Percentiles rank a stretch among this genome's conserved stretches.
Evolutionary conservation across 108 stramenopile genomes (phyloP).

Genomic region (Chaetoceros muelleri): DNA sequence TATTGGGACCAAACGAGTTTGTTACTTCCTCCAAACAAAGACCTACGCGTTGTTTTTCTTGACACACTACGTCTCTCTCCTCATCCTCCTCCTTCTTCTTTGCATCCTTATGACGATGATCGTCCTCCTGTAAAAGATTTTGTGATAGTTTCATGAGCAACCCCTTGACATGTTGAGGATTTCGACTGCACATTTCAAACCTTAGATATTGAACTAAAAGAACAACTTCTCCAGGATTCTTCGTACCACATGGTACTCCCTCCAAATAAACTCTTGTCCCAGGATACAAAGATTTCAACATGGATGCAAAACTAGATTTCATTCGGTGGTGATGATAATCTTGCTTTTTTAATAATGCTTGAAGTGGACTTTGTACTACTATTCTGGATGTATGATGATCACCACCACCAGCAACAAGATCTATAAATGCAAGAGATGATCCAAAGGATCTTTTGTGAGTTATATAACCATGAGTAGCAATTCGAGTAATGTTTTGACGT

Average conservation of each 20-base stretch:
- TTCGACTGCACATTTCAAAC: conserved; percentile 13
- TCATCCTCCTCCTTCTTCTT: too few species aligned
- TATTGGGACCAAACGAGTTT: too few species aligned
- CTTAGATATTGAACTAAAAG: conserved; percentile 18
- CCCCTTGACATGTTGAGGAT: conserved; percentile 30
- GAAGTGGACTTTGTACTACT: background rate
- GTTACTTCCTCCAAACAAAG: too few species aligned
- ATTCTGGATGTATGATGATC: background rate
- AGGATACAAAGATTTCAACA: conserved; percentile 4
- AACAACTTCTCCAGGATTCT: conserved; percentile 35
- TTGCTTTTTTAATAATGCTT: background rate
- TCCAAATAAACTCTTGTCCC: conserved; percentile 5
- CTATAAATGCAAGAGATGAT: conserved; percentile 19
- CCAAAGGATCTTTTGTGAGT: conserved; percentile 20
- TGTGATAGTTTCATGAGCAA: too few species aligned
- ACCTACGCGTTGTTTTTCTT: too few species aligned
- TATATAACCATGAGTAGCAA: conserved; percentile 13
- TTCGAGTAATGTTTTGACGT: too few species aligned
- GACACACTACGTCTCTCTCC: too few species aligned
- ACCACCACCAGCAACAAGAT: conserved; percentile 6
- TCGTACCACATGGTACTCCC: conserved; percentile 21
- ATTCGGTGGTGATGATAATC: background rate
- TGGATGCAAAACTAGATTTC: background rate
- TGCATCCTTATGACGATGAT: too few species aligned
- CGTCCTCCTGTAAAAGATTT: too few species aligned